Base-by-base conservation (phyloP, 441 rosid species). In the Adansonia madagascariensis region DNA sequence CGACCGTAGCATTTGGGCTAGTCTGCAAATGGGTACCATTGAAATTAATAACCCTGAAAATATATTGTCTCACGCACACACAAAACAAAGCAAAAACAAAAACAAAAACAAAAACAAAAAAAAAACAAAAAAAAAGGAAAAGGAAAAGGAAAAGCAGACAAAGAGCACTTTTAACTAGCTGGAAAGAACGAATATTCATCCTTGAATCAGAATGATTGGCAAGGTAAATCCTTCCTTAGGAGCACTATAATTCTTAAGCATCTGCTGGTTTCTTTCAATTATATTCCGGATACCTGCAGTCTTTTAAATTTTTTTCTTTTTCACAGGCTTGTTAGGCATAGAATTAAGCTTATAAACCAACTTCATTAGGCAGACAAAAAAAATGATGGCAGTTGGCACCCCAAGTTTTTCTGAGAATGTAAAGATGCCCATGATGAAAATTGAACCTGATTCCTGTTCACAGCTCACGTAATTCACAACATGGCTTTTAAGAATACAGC, bases 141-240 rank as follows among this genome's bases (percentile, higher is more conserved):
- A 27, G 31, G 31, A 27, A 27, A 27, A 27, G 31, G 31, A 27
- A 27, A 27, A 27, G 31, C 31, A 27, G 2, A 27, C 31, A 27
- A 27, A 27, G 31, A 27, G 31, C 31, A 27, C 31, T 27, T 18
- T 24, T 56, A 27, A 41, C 65, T 60, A 12, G 9, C 35, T 50
- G 63, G 14, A 56, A 55, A 64, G 44, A 70, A 15, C 27, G 62
- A 71, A 31, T 20, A 43, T 22, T 8, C 57, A 61, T 78, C 85
- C 91, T 85, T 89, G 89, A 17, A 89, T 86, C 78, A 89, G 80
- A 59, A 88, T 85, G 81, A 87, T 86, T 31, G 91, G 89, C 82
- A 88, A 81, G 18, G 88, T 77, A 80, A 86, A 84, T 39, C 88
- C 86, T 74, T 85, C 88, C 43, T 80, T 80, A 41, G 88, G 91